These are phyloP conservation scores for Aphanomyces invadans DNA, from an alignment of 352 stramenopile genomes.

Conservation along the genomic window DNA sequence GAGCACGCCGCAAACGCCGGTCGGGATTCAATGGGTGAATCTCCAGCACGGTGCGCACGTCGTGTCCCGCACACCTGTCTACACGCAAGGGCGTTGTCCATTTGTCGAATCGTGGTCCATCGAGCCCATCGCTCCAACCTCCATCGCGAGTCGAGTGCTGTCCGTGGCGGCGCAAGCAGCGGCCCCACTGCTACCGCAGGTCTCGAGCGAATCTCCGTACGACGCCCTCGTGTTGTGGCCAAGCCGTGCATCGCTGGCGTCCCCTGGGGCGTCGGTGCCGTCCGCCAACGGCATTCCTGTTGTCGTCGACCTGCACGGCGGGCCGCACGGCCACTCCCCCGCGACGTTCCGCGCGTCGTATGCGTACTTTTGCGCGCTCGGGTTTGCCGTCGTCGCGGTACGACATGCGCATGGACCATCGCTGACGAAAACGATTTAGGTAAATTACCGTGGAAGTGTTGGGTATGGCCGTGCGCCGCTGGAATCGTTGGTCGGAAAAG, in stretches of 20 bases:
- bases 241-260: not conserved
- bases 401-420: too few relatives aligned
- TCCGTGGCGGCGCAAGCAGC: not conserved
- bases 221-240: conserved; percentile 76
- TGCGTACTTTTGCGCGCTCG: conserved; percentile 82
- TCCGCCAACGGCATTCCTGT: conserved; percentile 54
- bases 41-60: conserved; percentile 35
- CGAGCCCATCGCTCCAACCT: conserved; percentile 36
- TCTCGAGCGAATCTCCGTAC: conserved; percentile 45
- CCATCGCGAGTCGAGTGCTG: not conserved
- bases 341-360: conserved; percentile 83
- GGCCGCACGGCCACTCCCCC: conserved; percentile 84
- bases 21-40: conserved; percentile 49
- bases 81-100: conserved; percentile 34
- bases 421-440: too few relatives aligned
- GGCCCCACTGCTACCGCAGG: conserved; percentile 38
- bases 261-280: not conserved
- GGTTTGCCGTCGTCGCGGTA: conserved; percentile 82
- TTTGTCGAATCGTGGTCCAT: conserved; percentile 59
- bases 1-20: conserved; percentile 43
- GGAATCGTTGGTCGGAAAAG: conserved; percentile 84
- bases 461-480: conserved; percentile 88
- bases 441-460: conserved; percentile 95
- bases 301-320: conserved; percentile 86
- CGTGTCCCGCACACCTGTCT: conserved; percentile 34